Base-by-base conservation (phyloP, 441 rosid genomes). In the Adansonia grandidieri region DNA sequence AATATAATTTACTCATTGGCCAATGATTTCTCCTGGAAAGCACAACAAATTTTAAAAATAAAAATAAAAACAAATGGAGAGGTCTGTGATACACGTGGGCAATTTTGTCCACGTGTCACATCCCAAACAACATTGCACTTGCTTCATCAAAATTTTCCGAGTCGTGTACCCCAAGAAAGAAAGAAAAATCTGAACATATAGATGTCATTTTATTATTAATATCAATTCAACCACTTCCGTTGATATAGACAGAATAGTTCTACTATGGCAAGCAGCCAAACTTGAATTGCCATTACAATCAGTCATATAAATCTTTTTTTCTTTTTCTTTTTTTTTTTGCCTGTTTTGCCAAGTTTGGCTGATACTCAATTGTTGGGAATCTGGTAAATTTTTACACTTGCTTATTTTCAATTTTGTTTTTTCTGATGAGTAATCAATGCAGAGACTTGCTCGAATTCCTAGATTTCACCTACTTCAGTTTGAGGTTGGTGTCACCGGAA, bases 361-460 rank as follows among this genome's bases (percentile, higher is more conserved):
- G 71, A 0, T 17, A 17, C n/a, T 10, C 32, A 19, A 37, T 67
- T 68, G 7, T 24, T 47, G 73, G 42, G 57, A 22, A 3, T 47
- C 28, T 19, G 57, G 73, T 68, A 68, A 19, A 1, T 68, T 24
- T 37, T 68, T 68, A 45, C 54, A 20, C 72, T 20, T 20, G 20
- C 19, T 47, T 10, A 4, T 50, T 50, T 19, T 45, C 20, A 8
- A 7, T 0, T n/a, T 50, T 28, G 5, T 3, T 44, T n/a, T 58
- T 1, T 11, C 76, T 2, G 94, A 89, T 78, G 93, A 91, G 87
- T 50, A 91, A 57, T 88, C 0, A 67, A 85, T 47, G 62, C 92
- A 86, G 81, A 89, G 88, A 65, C 89, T 89, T 44, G 93, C 94
- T 15, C 83, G 92, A 82, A 71, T 89, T 67, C 93, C 93, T 3